Conservation (phyloP, 345 rosid genomes). For the Salix purpurea region DNA sequence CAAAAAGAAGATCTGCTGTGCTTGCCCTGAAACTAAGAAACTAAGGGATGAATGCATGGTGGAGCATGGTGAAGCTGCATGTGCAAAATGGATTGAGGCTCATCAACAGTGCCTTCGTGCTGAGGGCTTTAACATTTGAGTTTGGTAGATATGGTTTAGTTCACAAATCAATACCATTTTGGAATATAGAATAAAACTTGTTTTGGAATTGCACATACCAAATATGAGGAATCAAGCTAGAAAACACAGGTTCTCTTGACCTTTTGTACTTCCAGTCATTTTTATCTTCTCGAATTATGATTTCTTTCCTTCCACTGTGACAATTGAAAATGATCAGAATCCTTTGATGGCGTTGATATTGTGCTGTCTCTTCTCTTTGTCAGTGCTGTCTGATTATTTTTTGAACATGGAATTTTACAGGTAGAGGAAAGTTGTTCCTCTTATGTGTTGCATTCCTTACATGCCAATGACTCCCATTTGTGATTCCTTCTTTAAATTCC, state of each 20-base stretch:
- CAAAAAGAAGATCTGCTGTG: conserved; percentile 87
- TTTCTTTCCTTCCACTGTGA: neutral
- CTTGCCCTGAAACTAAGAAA: conserved; percentile 86
- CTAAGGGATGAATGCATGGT: conserved; percentile 92
- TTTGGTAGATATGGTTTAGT: conserved; percentile 11
- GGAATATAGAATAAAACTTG: conserved; percentile 12
- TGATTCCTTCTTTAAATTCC: neutral
- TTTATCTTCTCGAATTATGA: neutral
- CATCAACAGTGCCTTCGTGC: conserved; percentile 85
- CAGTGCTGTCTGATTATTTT: neutral
- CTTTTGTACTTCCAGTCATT: neutral
- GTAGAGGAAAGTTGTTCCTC: neutral
- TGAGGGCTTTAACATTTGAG: conserved; percentile 81
- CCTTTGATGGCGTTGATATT: neutral
- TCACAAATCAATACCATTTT: conserved; percentile 20
- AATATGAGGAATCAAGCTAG: conserved; percentile 22
- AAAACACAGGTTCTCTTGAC: conserved; percentile 2
- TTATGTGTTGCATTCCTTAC: neutral
- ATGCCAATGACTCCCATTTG: neutral
- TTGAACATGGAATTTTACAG: neutral
- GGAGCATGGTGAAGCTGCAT: conserved; percentile 75
- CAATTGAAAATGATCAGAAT: neutral
- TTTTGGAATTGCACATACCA: conserved; percentile 3
- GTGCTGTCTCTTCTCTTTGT: neutral
- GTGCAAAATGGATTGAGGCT: conserved; percentile 94